Evolutionary conservation across 768 basidiomycete genomes (phyloP), one percentile per base, ranked within the genome.

Genomic region (Wakefieldia striispora): DNA sequence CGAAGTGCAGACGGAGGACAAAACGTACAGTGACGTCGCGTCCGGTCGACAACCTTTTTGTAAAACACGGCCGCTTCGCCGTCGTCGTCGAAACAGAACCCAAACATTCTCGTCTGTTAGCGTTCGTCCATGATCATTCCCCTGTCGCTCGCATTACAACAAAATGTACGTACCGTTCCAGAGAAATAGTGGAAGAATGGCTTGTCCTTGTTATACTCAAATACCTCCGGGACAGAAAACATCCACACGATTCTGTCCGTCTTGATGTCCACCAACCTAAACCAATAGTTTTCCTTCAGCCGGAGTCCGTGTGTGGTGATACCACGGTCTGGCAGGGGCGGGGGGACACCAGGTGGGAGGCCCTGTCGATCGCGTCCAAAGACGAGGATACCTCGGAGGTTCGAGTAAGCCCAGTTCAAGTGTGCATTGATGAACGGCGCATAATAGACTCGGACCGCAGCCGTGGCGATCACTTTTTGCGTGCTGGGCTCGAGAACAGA

Each of bases 151-250:
- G 27, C 27, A 29, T 29, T 9, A 9, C 27, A 11, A 11, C 8
- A 9, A 29, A 9, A 29, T 2, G 2, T 9, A 75, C 89, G 64
- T 62, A 95, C 94, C 71, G 86, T 81, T 36, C 89, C 90, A 40
- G 84, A 81, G 69, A 95, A 95, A 34, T 84, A 78, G 67, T 97
- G 92, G 70, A 97, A 97, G 73, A 95, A 95, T 3, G 91, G 88
- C 49, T 87, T 81, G 67, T 97, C 92, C 57, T 86, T 77, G 58
- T 80, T 78, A 66, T 95, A 97, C 45, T 83, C 77, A 58, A 86
- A 78, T 40, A 72, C 70, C 39, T 72, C 70, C 1, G 81, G 80
- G 46, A 87, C 72, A 52, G 78, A 78, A 70, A 87, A 85, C 65
- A 78, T 75, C 86, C 86, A 88, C 10, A 84, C 74, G 34, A 82